A percentile compares a stretch with the other conserved stretches of the same genome.
phyloP scores from a whole-genome alignment of 257 asterid species.

The Solanum peruvianum region DNA sequence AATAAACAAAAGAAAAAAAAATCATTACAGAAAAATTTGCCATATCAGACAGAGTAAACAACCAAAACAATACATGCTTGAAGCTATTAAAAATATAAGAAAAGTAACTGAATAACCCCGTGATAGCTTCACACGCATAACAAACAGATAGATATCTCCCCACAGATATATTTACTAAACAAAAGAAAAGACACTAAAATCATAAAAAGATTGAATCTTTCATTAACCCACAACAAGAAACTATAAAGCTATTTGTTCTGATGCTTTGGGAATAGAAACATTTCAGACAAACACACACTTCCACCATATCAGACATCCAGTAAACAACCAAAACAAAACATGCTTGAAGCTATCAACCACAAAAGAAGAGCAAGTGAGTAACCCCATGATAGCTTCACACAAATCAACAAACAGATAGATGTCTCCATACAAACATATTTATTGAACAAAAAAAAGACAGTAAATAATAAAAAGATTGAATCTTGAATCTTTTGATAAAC shows the following conservation, averaged over 20 bases:
- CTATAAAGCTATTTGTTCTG: background rate
- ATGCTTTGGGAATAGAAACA: background rate
- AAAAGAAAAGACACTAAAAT: background rate
- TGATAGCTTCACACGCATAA: background rate
- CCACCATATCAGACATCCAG: background rate
- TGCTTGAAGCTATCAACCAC: background rate
- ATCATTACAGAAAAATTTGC: background rate
- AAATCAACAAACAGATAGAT: background rate
- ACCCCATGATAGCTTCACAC: background rate
- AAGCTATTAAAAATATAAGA: background rate
- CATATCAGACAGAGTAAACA: background rate
- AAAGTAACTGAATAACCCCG: background rate
- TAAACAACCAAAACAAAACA: background rate
- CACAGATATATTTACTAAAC: background rate
- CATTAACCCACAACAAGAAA: background rate
- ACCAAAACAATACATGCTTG: background rate
- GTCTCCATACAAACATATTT: background rate
- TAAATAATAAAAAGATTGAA: conserved; percentile 6
- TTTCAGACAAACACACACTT: background rate
- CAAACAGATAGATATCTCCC: background rate
- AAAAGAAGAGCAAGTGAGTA: background rate
- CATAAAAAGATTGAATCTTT: conserved; percentile 16
- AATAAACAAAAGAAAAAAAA: background rate
- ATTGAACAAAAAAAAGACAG: background rate
- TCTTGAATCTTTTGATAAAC: conserved; percentile 11